Evolutionary conservation across 208 protist genomes (phyloP).

Genomic region (Trypanosoma lewisi): DNA sequence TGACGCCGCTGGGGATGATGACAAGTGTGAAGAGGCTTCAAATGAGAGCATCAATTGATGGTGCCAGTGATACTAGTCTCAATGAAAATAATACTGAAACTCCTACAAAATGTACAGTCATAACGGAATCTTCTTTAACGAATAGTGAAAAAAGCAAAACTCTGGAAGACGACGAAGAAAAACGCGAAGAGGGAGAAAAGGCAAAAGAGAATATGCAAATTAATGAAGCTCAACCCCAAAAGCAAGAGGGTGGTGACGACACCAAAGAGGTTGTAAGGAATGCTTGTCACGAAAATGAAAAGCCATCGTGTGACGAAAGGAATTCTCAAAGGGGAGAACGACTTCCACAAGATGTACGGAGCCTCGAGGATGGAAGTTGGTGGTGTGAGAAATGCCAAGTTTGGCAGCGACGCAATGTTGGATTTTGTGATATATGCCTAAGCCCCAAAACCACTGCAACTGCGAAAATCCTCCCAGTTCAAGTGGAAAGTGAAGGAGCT

Average conservation of each 20-base stretch:
- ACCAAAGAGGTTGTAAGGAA: background rate
- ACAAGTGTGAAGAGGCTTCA: constrained; percentile 26
- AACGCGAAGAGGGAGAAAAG: no score
- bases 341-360: constrained; percentile 4
- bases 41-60: background rate
- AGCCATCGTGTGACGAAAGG: background rate
- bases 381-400: constrained; percentile 79
- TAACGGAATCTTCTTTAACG: background rate
- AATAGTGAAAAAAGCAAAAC: background rate
- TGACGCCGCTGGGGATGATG: constrained; percentile 39
- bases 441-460: constrained; percentile 27
- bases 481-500: background rate
- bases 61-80: no score
- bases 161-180: no score
- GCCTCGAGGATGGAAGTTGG: constrained; percentile 53
- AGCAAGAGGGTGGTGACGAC: background rate
- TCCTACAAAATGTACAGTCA: no score
- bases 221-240: background rate
- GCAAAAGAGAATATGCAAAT: background rate
- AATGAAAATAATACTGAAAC: no score
- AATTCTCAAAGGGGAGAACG: background rate
- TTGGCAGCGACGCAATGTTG: constrained; percentile 67
- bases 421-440: constrained; percentile 87
- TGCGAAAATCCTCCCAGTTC: background rate
- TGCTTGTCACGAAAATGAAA: background rate